Evolutionary conservation across 768 basidiomycete species (phyloP), one percentile per base, ranked within the genome.

Genomic region (Udeniomyces megalosporus): DNA sequence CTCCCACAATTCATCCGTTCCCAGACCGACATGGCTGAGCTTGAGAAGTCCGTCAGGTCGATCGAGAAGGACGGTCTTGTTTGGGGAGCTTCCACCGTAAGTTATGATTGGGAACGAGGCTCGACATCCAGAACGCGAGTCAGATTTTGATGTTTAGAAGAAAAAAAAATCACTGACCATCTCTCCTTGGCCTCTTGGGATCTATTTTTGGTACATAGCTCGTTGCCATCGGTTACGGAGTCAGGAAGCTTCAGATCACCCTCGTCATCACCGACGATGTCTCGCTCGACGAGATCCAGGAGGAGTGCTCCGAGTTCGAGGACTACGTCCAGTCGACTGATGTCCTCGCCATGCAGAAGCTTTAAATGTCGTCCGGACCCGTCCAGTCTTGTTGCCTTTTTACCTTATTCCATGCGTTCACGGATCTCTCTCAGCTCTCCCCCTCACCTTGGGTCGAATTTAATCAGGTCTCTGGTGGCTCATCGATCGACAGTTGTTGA

Each of bases 271-370:
- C 76, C 77, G 58, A 64, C 50, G 93, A 96, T 66, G 92, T 97
- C 56, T 93, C 90, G 2, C 78, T 85, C 66, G 89, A 93, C 67
- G 90, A 95, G 24, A 80, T 97, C 66, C 89, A 96, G 75, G 93
- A 97, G 74, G 80, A 86, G 78, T 78, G 95, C 65, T 77, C 77
- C 5, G 89, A 86, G 68, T 66, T 72, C 64, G 87, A 88, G 14
- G 88, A 90, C 70, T 85, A 82, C 70, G 82, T 93, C 66, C 91
- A 95, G 79, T 90, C 88, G 74, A 78, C 85, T 32, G 91, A 96
- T 73, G 74, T 96, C 66, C 84, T 85, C 67, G 91, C 89, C 66
- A 92, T 92, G 89, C 89, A 91, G 75, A 91, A 62, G 61, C 55
- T 62, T 44, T 62, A 62, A 61, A 32, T 42, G n/a, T n/a, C n/a